These are phyloP conservation scores for Catharanthus roseus DNA, from an alignment of 257 asterid genomes.

Conservation along the genomic window DNA sequence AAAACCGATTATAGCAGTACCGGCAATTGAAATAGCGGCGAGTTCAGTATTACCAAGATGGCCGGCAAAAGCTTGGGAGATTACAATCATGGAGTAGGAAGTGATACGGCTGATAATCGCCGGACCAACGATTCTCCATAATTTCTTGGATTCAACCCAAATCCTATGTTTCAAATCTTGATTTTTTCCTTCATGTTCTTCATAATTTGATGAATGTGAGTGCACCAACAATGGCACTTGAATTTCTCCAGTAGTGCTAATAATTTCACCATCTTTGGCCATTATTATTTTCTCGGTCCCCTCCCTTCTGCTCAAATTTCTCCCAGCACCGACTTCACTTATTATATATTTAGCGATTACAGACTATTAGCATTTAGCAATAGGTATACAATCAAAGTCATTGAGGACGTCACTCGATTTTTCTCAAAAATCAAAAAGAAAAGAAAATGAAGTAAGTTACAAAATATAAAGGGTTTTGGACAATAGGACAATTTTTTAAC, in stretches of 20 bases:
- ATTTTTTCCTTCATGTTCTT: conserved; percentile 8
- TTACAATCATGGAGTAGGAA: conserved; percentile 64
- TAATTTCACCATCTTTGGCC: background rate
- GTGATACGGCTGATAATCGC: conserved; percentile 72
- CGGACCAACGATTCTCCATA: conserved; percentile 88
- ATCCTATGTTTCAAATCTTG: conserved; percentile 20
- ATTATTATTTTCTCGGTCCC: no score
- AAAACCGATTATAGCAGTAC: conserved; percentile 64
- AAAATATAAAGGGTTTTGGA: no score
- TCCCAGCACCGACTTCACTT: no score
- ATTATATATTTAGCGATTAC: no score
- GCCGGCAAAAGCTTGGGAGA: conserved; percentile 88
- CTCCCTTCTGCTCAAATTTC: background rate
- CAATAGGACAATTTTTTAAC: no score
- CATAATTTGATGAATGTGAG: conserved; percentile 4
- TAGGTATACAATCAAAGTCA: no score
- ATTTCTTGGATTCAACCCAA: conserved; percentile 70
- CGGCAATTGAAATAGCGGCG: conserved; percentile 81
- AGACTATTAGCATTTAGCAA: no score
- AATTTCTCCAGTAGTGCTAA: conserved; percentile 27
- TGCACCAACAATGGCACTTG: conserved; percentile 36
- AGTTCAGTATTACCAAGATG: conserved; percentile 83
- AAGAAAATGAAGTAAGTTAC: no score
- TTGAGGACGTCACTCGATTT: no score
- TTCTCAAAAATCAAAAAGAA: no score